Conservation (phyloP, 139 green algal genomes). For the Trebouxia sp. region DNA sequence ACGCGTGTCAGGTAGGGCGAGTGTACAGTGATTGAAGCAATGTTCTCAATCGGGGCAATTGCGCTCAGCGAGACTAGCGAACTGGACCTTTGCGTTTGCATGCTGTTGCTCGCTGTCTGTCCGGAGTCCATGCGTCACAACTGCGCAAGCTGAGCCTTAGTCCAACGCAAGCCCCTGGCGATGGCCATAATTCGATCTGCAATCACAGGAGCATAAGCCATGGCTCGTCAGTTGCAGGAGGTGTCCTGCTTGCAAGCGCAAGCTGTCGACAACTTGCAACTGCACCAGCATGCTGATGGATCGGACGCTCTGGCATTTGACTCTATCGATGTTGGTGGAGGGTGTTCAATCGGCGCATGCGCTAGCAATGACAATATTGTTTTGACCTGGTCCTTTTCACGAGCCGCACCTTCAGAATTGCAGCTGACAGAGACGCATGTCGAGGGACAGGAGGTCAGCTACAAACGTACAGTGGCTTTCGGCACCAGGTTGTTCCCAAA, state of each 20-base stretch:
- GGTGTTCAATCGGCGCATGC: neutral
- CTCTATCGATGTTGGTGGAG: neutral
- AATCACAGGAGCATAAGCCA: neutral
- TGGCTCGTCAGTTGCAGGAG: too few relatives aligned
- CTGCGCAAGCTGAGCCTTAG: too few relatives aligned
- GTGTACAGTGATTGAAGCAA: too few relatives aligned
- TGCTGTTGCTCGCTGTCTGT: too few relatives aligned
- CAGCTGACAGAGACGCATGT: conserved; percentile 7
- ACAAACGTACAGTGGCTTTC: neutral
- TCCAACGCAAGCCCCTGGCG: too few relatives aligned
- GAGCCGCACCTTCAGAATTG: neutral
- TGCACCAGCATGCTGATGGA: neutral
- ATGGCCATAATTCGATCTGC: neutral
- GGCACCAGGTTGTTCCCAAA: neutral
- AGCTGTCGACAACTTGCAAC: neutral
- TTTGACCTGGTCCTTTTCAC: neutral
- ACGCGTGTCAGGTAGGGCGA: too few relatives aligned
- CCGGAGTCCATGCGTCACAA: too few relatives aligned
- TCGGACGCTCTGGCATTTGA: neutral
- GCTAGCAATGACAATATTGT: neutral
- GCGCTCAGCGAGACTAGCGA: too few relatives aligned
- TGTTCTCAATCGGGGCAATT: too few relatives aligned
- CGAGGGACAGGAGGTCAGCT: neutral
- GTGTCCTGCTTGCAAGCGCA: neutral
- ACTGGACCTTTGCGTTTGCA: too few relatives aligned